Evolutionary conservation across 2,329 filamentous ascomycete genomes (phyloP), one percentile per base, ranked within the genome.

Genomic region (Stemphylium lycopersici): DNA sequence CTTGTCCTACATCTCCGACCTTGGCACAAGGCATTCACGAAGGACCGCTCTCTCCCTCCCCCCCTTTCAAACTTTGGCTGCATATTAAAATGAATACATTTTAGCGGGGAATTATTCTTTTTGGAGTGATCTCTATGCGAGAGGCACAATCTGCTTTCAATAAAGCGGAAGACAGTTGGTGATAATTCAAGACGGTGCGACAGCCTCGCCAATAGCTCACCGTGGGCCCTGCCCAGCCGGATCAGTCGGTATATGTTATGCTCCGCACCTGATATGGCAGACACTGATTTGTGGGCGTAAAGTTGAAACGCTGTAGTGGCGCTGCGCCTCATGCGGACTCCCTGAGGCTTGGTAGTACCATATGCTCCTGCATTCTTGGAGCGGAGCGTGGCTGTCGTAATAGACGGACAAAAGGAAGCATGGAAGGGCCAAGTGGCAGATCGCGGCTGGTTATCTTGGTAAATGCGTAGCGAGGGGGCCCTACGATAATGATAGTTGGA

Each of bases 321-420:
- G 33, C 38, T 38, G 50, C 32, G 38, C 45, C 32, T 53, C 45
- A 26, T 29, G 37, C 37, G 20, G 24, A 15, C 22, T 26, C 15
- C 26, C 40, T 13, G 20, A 26, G 34, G 37, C 50, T 48, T 53
- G 48, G 50, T 42, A n/a, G 50, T 42, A 31, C 38, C 16, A 32
- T 32, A 22, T 24, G 26, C 41, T 40, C 20, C 16, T 29, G 39
- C 45, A 43, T 13, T 29, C 36, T 31, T 39, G 26, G 32, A 24
- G n/a, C 11, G 26, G 43, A 49, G 42, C 39, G 49, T 10, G 39
- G 20, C 34, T 53, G 45, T n/a, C 20, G 50, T 53, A 29, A 36
- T 20, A 38, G 18, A 20, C 50, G 50, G 50, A 40, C 44, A 33
- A 49, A 48, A 24, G 50, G 50, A 42, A 48, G 44, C 16, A 31